These are phyloP conservation scores for Sporothrix brasiliensis DNA, from an alignment of 2,329 filamentous ascomycete genomes.

Conservation along the genomic window DNA sequence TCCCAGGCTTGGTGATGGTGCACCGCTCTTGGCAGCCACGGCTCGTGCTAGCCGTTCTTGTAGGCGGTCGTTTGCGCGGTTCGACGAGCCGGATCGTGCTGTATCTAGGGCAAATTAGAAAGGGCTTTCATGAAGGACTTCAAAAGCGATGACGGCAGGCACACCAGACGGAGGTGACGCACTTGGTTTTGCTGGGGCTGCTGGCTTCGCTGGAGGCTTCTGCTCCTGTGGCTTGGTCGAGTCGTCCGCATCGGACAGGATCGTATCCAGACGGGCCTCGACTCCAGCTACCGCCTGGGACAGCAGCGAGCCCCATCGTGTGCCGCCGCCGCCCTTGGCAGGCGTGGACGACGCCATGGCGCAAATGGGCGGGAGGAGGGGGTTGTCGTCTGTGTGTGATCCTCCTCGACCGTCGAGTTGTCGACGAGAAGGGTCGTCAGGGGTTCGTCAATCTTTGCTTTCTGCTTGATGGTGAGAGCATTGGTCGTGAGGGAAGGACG, in stretches of 20 bases:
- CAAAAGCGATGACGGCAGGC: not conserved
- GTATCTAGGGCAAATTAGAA: conserved; percentile 43
- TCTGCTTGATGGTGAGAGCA: not conserved
- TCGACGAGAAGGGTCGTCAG: not conserved
- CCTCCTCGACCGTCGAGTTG: not conserved
- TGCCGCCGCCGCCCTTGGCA: conserved; percentile 59
- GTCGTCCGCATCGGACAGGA: conserved; percentile 78
- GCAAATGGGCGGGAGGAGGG: not conserved
- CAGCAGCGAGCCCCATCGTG: conserved; percentile 75
- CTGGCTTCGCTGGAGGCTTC: conserved; percentile 39
- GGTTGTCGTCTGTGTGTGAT: not conserved
- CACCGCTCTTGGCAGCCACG: conserved; percentile 69
- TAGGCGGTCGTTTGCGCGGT: conserved; percentile 73
- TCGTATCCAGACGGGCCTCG: conserved; percentile 88
- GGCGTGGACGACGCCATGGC: conserved; percentile 43
- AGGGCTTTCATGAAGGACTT: not conserved
- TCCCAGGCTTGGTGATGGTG: conserved; percentile 50
- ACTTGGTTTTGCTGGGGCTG: conserved; percentile 43
- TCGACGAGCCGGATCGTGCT: conserved; percentile 67
- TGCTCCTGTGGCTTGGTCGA: conserved; percentile 38
- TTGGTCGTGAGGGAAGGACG: not conserved
- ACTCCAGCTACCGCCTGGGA: conserved; percentile 91
- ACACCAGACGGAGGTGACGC: conserved; percentile 28
- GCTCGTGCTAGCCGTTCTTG: conserved; percentile 89
- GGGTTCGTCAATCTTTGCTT: not conserved